Conservation (phyloP, 768 basidiomycete species). For the Leucogyrophana mollusca region DNA sequence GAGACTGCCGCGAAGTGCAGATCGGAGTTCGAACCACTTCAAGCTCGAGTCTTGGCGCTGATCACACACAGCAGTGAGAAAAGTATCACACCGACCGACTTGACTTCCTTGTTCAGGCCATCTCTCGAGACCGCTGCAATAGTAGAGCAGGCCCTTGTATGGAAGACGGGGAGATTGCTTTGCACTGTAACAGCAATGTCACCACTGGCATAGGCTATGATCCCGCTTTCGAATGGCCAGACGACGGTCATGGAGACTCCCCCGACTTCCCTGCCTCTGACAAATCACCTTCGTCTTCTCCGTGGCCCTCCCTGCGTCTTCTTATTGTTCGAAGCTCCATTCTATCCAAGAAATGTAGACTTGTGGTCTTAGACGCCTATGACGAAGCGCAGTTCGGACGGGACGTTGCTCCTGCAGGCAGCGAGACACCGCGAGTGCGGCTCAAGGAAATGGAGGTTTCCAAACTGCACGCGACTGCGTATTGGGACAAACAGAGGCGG, state of each 20-base stretch:
- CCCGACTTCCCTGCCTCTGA: constrained; percentile 6
- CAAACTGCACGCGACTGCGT: constrained; percentile 75
- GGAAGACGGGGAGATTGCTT: constrained; percentile 14
- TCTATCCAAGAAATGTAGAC: constrained; percentile 47
- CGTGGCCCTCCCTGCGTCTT: constrained; percentile 34
- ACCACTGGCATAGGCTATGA: constrained; percentile 41
- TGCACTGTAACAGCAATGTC: constrained; percentile 1
- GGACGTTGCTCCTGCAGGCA: constrained; percentile 54
- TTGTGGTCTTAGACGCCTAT: constrained; percentile 63
- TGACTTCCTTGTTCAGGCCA: background rate
- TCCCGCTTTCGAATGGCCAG: constrained; percentile 62
- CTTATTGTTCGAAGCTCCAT: constrained; percentile 38
- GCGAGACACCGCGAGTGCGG: constrained; percentile 60
- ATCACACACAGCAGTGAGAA: background rate
- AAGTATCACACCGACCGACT: background rate
- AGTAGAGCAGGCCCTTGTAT: constrained; percentile 5
- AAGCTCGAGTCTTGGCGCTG: no score
- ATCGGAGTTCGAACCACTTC: constrained; percentile 13
- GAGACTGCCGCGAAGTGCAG: background rate
- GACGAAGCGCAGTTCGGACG: constrained; percentile 73
- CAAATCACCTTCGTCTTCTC: constrained; percentile 21
- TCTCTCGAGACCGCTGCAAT: background rate
- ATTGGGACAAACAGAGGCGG: constrained; percentile 57
- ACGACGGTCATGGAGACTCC: constrained; percentile 21
- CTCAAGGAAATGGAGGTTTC: constrained; percentile 85